phyloP scores from a whole-genome alignment of 73 alveolate species.

The Breviolum minutum region DNA sequence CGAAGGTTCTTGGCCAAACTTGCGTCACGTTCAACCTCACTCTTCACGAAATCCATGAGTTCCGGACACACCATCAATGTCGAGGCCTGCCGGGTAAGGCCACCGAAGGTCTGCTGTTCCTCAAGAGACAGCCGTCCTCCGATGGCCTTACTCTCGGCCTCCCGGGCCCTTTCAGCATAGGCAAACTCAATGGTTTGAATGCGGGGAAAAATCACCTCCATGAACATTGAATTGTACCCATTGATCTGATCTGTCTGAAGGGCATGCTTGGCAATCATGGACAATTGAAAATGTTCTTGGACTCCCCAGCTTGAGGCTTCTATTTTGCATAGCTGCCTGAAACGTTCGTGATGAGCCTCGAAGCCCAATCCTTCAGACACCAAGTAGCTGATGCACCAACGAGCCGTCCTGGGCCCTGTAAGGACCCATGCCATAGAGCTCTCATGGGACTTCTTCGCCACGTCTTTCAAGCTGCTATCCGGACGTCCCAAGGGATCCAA shows the following conservation, averaged over 20 bases:
- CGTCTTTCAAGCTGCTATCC: not conserved
- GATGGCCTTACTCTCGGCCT: not conserved
- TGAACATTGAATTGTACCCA: not conserved
- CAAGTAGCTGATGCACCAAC: constrained; percentile 46
- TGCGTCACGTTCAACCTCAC: constrained; percentile 15
- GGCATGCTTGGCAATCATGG: not conserved
- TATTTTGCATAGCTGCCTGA: not conserved
- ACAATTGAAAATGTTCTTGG: constrained; percentile 3
- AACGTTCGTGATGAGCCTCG: constrained; percentile 42
- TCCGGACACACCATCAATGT: constrained; percentile 37
- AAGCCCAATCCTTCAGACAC: not conserved
- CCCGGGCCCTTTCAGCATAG: not conserved
- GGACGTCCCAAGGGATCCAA: not conserved
- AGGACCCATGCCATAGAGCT: not conserved
- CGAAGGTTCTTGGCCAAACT: constrained; percentile 31
- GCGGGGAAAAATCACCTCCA: not conserved
- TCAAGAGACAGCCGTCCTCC: constrained; percentile 19
- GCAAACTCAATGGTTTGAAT: constrained; percentile 33
- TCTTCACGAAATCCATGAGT: not conserved
- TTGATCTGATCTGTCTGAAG: constrained; percentile 1
- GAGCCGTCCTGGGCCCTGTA: constrained; percentile 15
- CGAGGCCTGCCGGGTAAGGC: not conserved
- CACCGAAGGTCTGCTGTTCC: constrained; percentile 37
- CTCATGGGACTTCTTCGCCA: not conserved
- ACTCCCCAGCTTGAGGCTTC: not conserved